phyloP scores from a whole-genome alignment of 148 eudicot species.

The Diospyros kaki region DNA sequence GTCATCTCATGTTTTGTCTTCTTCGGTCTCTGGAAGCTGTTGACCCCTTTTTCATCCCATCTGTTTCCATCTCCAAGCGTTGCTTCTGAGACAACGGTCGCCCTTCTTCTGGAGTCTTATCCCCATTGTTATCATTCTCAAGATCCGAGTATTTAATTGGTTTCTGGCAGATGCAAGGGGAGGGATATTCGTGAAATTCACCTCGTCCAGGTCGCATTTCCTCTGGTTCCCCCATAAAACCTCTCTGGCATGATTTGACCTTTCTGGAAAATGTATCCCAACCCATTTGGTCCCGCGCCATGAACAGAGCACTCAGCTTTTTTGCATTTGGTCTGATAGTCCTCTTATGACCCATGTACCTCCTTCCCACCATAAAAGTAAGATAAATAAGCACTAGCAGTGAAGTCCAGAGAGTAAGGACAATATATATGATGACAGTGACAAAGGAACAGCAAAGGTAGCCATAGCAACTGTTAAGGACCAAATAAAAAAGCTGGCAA shows the following conservation, averaged over 20 bases:
- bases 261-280: slow-evolving; percentile 63
- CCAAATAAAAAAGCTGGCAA: no score
- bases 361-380: slow-evolving; percentile 30
- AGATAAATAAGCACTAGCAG: not conserved
- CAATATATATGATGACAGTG: no score
- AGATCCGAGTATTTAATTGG: slow-evolving; percentile 26
- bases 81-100: slow-evolving; percentile 8
- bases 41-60: slow-evolving; percentile 1
- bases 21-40: slow-evolving; percentile 4
- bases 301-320: slow-evolving; percentile 60
- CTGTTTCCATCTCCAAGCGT: not conserved
- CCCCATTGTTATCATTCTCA: slow-evolving; percentile 11
- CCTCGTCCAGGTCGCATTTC: slow-evolving; percentile 64
- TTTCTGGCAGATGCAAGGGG: slow-evolving; percentile 66
- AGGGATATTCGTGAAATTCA: slow-evolving; percentile 77
- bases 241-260: slow-evolving; percentile 71
- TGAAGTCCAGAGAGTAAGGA: not conserved
- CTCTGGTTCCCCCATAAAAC: slow-evolving; percentile 87
- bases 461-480: not conserved
- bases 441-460: not conserved
- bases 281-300: slow-evolving; percentile 47
- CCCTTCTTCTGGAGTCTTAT: slow-evolving; percentile 8
- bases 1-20: slow-evolving; percentile 9
- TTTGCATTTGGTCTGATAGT: slow-evolving; percentile 83
- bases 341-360: slow-evolving; percentile 83